Conservation (phyloP, 2,329 filamentous ascomycete species). For the Trichocomaceae sp. region DNA sequence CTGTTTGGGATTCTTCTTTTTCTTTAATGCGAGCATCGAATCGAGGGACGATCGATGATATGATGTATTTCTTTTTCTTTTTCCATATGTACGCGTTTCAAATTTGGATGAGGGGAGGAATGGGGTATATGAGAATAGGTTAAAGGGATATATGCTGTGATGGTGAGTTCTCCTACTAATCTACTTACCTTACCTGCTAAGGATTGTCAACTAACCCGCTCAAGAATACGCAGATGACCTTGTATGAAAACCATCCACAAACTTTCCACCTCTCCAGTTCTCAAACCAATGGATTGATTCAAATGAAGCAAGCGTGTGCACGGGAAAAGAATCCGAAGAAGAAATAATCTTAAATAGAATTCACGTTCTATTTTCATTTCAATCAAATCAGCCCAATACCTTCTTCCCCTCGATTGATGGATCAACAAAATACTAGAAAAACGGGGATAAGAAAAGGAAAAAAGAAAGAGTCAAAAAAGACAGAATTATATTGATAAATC, state of each 20-base stretch:
- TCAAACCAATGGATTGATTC: not conserved
- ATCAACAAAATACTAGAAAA: not conserved
- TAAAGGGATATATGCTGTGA: conserved; percentile 6
- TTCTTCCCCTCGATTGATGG: not conserved
- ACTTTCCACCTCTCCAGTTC: not conserved
- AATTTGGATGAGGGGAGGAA: not conserved
- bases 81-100: not conserved
- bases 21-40: not conserved
- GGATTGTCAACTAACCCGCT: not conserved
- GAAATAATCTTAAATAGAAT: not conserved
- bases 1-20: not conserved
- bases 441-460: not conserved
- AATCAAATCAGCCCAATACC: not conserved
- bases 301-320: not conserved
- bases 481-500: not conserved
- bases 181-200: not conserved
- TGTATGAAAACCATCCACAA: not conserved
- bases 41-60: conserved; percentile 5
- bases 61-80: conserved; percentile 3
- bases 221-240: not conserved
- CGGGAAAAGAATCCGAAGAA: not conserved
- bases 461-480: not conserved
- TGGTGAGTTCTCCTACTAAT: conserved; percentile 2
- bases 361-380: not conserved
- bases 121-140: not conserved